Conservation (phyloP, 129 eudicot genomes). For the Pseudognaphalium luteoalbum region DNA sequence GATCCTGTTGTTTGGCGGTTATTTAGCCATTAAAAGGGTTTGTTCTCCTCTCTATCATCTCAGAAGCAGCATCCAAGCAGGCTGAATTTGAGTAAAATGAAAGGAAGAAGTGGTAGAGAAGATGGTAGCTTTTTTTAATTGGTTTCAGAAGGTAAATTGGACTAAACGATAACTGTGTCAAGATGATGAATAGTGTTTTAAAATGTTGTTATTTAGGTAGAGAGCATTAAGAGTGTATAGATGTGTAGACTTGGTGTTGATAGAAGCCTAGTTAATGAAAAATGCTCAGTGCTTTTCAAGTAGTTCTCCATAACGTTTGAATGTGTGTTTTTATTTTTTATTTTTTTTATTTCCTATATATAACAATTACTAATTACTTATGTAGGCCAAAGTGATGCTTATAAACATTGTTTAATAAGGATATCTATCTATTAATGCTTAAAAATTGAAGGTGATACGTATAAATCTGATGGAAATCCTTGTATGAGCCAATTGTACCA, state of each 20-base stretch:
- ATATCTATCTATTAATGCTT: background rate
- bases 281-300: slow-evolving; percentile 25
- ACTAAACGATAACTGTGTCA: background rate
- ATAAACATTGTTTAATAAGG: too few relatives aligned
- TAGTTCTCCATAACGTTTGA: background rate
- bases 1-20: slow-evolving; percentile 15
- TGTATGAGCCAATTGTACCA: slow-evolving; percentile 18
- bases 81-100: slow-evolving; percentile 13
- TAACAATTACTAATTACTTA: too few relatives aligned
- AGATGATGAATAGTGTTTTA: slow-evolving; percentile 12
- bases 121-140: background rate
- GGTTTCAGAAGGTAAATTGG: background rate
- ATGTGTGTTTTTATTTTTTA: too few relatives aligned
- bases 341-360: too few relatives aligned
- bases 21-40: slow-evolving; percentile 8
- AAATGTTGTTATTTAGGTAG: slow-evolving; percentile 13
- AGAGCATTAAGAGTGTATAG: slow-evolving; percentile 37
- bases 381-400: too few relatives aligned
- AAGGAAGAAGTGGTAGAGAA: background rate
- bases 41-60: background rate
- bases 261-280: slow-evolving; percentile 12
- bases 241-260: slow-evolving; percentile 29
- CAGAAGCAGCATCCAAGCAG: slow-evolving; percentile 2
- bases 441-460: slow-evolving; percentile 15
- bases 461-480: slow-evolving; percentile 17